A percentile compares a stretch with the other conserved stretches of the same genome.
Conservation (phyloP, 352 stramenopile species). For the Globisporangium rhizosaccharum region DNA sequence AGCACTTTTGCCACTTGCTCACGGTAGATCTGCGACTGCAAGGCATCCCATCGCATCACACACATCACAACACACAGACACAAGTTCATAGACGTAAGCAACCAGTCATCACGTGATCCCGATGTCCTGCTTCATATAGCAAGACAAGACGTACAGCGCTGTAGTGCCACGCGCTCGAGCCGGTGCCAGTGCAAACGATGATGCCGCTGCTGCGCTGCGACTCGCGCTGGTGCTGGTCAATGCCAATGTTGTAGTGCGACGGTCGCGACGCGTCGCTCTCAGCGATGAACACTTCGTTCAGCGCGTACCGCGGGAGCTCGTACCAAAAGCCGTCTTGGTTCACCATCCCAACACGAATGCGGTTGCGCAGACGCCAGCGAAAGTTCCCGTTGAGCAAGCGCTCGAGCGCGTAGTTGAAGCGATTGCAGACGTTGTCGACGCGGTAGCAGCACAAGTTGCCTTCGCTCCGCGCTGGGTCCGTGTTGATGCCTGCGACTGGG, state of each 20-base stretch:
- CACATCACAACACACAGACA: background rate
- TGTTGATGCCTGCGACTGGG: constrained; percentile 82
- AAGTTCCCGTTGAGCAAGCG: constrained; percentile 71
- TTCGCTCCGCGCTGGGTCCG: constrained; percentile 77
- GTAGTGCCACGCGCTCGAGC: constrained; percentile 86
- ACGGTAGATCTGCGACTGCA: constrained; percentile 79
- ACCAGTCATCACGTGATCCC: background rate
- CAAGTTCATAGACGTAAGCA: background rate
- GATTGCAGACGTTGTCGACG: constrained; percentile 71
- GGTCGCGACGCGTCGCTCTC: constrained; percentile 81
- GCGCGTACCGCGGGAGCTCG: constrained; percentile 74
- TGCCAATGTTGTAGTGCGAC: constrained; percentile 86
- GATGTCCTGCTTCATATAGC: background rate
- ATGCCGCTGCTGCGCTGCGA: constrained; percentile 85
- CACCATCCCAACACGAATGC: constrained; percentile 85
- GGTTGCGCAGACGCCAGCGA: constrained; percentile 70
- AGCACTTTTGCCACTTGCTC: constrained; percentile 84
- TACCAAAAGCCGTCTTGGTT: constrained; percentile 88
- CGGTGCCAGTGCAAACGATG: constrained; percentile 83
- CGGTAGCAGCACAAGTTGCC: constrained; percentile 85
- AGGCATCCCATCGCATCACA: background rate
- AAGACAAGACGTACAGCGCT: constrained; percentile 50
- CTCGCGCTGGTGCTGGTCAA: constrained; percentile 85
- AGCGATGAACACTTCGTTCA: constrained; percentile 89
- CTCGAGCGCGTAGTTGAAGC: constrained; percentile 66